Percentiles rank a stretch among this genome's conserved stretches.
These are phyloP conservation scores for Coriaria nepalensis DNA, from an alignment of 306 rosid species.

Conservation along the genomic window DNA sequence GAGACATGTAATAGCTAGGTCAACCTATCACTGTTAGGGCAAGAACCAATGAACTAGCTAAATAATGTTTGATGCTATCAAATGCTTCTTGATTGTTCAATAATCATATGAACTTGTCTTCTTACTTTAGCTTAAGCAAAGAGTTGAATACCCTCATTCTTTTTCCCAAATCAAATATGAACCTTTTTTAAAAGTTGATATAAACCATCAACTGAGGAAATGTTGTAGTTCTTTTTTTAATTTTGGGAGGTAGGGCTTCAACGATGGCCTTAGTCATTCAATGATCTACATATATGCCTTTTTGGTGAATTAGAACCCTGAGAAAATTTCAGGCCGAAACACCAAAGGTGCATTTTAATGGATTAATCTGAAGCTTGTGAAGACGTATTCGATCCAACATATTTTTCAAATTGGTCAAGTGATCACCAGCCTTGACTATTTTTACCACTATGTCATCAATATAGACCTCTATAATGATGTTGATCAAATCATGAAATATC, in stretches of 20 bases:
- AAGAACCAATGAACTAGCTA: background rate
- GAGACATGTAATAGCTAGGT: too few species aligned
- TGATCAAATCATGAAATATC: background rate
- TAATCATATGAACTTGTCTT: background rate
- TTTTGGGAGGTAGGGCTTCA: background rate
- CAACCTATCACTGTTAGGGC: background rate
- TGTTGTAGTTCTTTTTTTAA: background rate
- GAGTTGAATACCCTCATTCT: too few species aligned
- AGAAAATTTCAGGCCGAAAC: too few species aligned
- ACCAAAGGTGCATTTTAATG: too few species aligned
- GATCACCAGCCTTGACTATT: too few species aligned
- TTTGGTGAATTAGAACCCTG: too few species aligned
- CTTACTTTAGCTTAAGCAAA: background rate
- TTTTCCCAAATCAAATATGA: background rate
- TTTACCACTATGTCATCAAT: too few species aligned
- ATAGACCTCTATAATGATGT: background rate
- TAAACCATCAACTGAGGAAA: background rate
- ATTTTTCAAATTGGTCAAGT: too few species aligned
- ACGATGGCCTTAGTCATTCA: too few species aligned
- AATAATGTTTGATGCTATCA: background rate
- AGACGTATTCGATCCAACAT: too few species aligned
- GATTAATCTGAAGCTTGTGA: too few species aligned
- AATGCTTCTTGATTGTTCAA: background rate
- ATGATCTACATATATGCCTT: too few species aligned
- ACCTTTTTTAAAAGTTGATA: background rate